phyloP scores from a whole-genome alignment of 1,284 basidiomycete genomes.

The Athelia psychrophila region DNA sequence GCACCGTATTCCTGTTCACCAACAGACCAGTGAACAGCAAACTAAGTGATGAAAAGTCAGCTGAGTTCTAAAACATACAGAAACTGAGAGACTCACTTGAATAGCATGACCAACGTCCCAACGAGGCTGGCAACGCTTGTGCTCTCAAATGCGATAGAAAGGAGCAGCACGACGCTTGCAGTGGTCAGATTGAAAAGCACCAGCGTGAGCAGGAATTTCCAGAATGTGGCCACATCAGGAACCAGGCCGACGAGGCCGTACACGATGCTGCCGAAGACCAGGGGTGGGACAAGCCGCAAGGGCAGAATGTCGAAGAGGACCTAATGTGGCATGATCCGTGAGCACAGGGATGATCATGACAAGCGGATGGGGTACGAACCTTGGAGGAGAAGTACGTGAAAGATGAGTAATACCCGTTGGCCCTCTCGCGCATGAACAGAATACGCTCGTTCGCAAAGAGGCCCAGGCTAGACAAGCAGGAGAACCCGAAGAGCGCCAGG shows the following conservation, averaged over 20 bases:
- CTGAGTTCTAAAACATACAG: neutral
- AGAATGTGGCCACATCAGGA: slow-evolving; percentile 84
- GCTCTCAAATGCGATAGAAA: slow-evolving; percentile 86
- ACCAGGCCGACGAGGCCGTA: slow-evolving; percentile 94
- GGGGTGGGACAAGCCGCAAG: slow-evolving; percentile 89
- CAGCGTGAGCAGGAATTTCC: slow-evolving; percentile 96
- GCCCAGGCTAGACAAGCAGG: slow-evolving; percentile 88
- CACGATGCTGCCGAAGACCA: slow-evolving; percentile 92
- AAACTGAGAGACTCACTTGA: slow-evolving; percentile 62
- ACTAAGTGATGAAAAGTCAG: slow-evolving; percentile 44
- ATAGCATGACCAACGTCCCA: slow-evolving; percentile 95
- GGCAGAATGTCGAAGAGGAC: slow-evolving; percentile 96
- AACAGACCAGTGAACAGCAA: slow-evolving; percentile 93
- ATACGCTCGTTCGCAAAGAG: slow-evolving; percentile 94
- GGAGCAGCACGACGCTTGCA: slow-evolving; percentile 85
- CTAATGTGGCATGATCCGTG: slow-evolving; percentile 28
- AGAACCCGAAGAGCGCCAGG: slow-evolving; percentile 93
- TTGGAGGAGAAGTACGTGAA: slow-evolving; percentile 96
- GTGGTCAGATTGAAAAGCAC: slow-evolving; percentile 96
- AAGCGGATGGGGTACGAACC: slow-evolving; percentile 32
- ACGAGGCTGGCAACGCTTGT: slow-evolving; percentile 87
- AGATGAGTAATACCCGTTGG: slow-evolving; percentile 96
- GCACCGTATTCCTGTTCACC: slow-evolving; percentile 90
- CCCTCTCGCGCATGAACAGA: slow-evolving; percentile 93
- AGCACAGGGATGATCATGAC: slow-evolving; percentile 1